Percentiles rank a stretch among this genome's conserved stretches.
phyloP scores from a whole-genome alignment of 306 rosid species.

The Castanea mollissima region DNA sequence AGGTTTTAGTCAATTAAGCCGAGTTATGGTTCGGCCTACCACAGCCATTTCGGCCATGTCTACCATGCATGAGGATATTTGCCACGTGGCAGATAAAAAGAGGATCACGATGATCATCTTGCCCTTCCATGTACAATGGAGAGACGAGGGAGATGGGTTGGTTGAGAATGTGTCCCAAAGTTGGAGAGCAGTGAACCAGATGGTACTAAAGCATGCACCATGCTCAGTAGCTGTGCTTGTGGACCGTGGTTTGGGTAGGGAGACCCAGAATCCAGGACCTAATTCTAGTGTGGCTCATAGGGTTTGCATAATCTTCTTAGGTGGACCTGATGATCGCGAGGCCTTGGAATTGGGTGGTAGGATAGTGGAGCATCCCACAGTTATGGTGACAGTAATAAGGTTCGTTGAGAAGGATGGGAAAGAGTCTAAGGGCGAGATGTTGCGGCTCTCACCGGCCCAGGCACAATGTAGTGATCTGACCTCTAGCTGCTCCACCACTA shows the following conservation, averaged over 20 bases:
- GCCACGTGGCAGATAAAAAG: conserved; percentile 75
- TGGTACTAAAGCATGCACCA: conserved; percentile 63
- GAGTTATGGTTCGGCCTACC: conserved; percentile 58
- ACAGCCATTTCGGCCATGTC: conserved; percentile 64
- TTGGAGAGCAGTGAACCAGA: conserved; percentile 74
- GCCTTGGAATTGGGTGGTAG: conserved; percentile 58
- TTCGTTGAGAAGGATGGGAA: conserved; percentile 32
- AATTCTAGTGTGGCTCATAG: conserved; percentile 1
- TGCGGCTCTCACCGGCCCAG: conserved; percentile 27
- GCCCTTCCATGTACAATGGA: conserved; percentile 74
- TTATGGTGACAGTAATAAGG: conserved; percentile 41
- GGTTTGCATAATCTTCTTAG: conserved; percentile 60
- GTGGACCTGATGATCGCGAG: conserved; percentile 89
- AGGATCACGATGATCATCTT: conserved; percentile 63
- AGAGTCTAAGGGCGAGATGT: conserved; percentile 13
- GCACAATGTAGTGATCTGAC: conserved; percentile 25
- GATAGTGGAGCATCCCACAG: conserved; percentile 67
- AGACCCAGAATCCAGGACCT: conserved; percentile 25
- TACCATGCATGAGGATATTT: conserved; percentile 73
- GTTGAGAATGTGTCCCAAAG: conserved; percentile 56
- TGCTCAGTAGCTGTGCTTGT: conserved; percentile 72
- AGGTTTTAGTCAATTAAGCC: conserved; percentile 55
- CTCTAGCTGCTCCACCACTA: conserved; percentile 55
- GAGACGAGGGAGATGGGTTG: conserved; percentile 12
- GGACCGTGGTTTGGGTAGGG: conserved; percentile 61